A percentile compares a stretch with the other conserved stretches of the same genome.
Conservation (phyloP, 2,329 filamentous ascomycete genomes). For the Colletotrichum zoysiae region DNA sequence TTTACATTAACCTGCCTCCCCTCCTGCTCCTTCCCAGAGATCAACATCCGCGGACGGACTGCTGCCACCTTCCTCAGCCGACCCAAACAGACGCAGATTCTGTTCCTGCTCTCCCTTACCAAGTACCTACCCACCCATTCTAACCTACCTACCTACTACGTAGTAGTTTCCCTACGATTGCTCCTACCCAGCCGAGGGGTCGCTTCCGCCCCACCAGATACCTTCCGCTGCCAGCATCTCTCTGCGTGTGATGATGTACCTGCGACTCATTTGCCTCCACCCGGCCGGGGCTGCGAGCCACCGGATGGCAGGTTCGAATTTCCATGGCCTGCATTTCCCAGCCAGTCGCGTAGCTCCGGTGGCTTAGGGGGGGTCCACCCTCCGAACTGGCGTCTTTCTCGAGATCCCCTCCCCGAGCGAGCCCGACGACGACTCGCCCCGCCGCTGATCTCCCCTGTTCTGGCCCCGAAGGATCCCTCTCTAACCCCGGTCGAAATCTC, state of each 20-base stretch:
- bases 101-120: constrained; percentile 1
- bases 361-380: constrained; percentile 11
- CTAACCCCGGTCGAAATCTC: constrained; percentile 14
- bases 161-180: too few species aligned
- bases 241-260: constrained; percentile 37
- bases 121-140: too few species aligned
- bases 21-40: neutral
- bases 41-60: neutral
- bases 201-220: constrained; percentile 13
- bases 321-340: constrained; percentile 27
- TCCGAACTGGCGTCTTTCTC: constrained; percentile 30
- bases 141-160: too few species aligned
- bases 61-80: neutral
- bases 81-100: neutral
- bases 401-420: constrained; percentile 5
- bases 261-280: constrained; percentile 38
- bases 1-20: too few species aligned
- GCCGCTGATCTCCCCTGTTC: constrained; percentile 11
- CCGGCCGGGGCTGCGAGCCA: constrained; percentile 22
- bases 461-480: neutral
- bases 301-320: constrained; percentile 38
- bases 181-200: neutral
- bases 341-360: constrained; percentile 22
- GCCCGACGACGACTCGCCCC: constrained; percentile 25
- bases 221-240: constrained; percentile 14